phyloP scores from a whole-genome alignment of 2,329 filamentous ascomycete genomes.

The Paraphaeosphaeria minitans region DNA sequence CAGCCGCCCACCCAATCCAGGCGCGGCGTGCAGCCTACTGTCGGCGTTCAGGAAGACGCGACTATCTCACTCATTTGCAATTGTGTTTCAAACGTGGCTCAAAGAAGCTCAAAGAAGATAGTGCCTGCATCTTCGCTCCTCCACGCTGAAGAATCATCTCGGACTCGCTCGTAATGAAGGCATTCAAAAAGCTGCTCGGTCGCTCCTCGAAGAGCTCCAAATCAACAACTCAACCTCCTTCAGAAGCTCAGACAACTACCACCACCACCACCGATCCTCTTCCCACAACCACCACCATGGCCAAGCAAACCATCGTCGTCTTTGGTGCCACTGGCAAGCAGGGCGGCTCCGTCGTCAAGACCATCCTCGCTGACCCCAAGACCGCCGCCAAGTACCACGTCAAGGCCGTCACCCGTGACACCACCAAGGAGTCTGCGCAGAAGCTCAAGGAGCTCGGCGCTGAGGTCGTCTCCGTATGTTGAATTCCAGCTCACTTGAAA shows the following conservation, averaged over 20 bases:
- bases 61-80: conserved; percentile 1
- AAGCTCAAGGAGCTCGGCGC: conserved; percentile 25
- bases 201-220: conserved; percentile 8
- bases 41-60: background rate
- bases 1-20: conserved; percentile 3
- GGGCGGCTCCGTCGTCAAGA: conserved; percentile 46
- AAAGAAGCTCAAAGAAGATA: conserved; percentile 5
- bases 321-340: conserved; percentile 52
- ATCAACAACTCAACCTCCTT: conserved; percentile 3
- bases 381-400: conserved; percentile 54
- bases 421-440: conserved; percentile 28
- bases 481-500: background rate
- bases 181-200: conserved; percentile 7
- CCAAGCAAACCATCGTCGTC: conserved; percentile 30
- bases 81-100: background rate
- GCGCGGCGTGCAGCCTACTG: background rate
- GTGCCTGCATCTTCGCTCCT: conserved; percentile 8
- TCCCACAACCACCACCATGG: conserved; percentile 4
- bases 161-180: conserved; percentile 3
- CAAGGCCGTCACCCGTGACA: conserved; percentile 57
- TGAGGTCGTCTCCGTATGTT: conserved; percentile 23
- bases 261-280: background rate
- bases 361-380: conserved; percentile 45
- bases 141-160: conserved; percentile 9
- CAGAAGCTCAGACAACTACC: background rate